phyloP scores from a whole-genome alignment of 148 eudicot genomes.

The Rhododendron williamsianum region DNA sequence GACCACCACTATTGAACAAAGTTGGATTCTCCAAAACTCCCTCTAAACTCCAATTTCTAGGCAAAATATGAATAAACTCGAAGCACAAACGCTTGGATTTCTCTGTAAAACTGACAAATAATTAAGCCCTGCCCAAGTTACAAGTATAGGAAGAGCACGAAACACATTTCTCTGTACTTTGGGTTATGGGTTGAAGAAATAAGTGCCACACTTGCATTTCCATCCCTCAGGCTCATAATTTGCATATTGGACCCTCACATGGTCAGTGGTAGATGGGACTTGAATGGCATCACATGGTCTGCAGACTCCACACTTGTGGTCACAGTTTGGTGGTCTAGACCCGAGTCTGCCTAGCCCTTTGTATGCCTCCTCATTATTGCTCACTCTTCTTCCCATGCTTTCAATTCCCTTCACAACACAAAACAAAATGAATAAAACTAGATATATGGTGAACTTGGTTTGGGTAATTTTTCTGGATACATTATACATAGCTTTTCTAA shows the following conservation, averaged over 20 bases:
- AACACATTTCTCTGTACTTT: too few species aligned
- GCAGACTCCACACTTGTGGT: conserved; percentile 29
- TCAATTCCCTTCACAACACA: background rate
- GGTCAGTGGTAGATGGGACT: conserved; percentile 9
- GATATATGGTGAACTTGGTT: too few species aligned
- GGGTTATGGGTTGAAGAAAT: conserved; percentile 13
- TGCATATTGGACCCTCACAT: conserved; percentile 13
- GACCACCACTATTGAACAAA: too few species aligned
- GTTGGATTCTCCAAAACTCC: too few species aligned
- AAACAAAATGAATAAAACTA: background rate
- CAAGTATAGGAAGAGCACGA: too few species aligned
- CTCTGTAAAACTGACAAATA: too few species aligned
- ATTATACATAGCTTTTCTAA: background rate
- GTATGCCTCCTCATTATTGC: conserved; percentile 1
- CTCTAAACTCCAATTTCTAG: too few species aligned
- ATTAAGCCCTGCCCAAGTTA: too few species aligned
- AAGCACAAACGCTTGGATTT: too few species aligned
- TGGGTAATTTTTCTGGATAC: background rate
- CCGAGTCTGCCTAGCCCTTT: conserved; percentile 18
- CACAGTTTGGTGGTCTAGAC: conserved; percentile 39
- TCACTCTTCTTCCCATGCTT: background rate
- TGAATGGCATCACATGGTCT: conserved; percentile 22
- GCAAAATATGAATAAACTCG: too few species aligned
- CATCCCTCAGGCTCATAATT: conserved; percentile 19
- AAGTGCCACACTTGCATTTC: conserved; percentile 21